Evolutionary conservation across 2,329 filamentous ascomycete genomes (phyloP).

Genomic region (Thelonectria blattea): DNA sequence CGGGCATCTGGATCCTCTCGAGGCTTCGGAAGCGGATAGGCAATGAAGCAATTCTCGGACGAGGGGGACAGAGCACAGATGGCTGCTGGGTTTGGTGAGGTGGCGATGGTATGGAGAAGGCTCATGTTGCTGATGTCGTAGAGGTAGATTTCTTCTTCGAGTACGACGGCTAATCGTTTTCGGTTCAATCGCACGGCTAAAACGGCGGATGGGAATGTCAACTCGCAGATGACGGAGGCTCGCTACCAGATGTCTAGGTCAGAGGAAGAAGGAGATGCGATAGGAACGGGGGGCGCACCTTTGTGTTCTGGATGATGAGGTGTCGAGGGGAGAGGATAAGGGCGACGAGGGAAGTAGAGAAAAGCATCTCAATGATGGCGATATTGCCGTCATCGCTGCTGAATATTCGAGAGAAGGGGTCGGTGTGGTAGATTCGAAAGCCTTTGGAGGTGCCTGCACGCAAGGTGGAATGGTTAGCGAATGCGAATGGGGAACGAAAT

Average conservation of each 20-base stretch:
- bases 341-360: conserved; percentile 95
- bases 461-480: conserved; percentile 17
- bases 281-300: conserved; percentile 59
- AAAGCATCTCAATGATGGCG: conserved; percentile 96
- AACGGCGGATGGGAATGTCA: conserved; percentile 97
- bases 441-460: conserved; percentile 82
- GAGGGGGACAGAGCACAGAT: conserved; percentile 94
- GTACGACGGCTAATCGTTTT: conserved; percentile 88
- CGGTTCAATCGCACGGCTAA: conserved; percentile 92
- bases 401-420: conserved; percentile 94
- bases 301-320: conserved; percentile 96
- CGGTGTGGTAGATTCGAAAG: conserved; percentile 95
- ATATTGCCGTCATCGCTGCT: conserved; percentile 95
- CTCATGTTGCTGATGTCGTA: conserved; percentile 99
- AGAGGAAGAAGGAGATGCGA: conserved; percentile 5
- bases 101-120: conserved; percentile 88
- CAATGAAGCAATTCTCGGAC: conserved; percentile 94
- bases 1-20: conserved; percentile 64
- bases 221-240: conserved; percentile 90
- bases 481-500: conserved; percentile 5
- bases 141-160: conserved; percentile 96
- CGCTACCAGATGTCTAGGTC: conserved; percentile 50
- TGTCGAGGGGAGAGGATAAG: conserved; percentile 90
- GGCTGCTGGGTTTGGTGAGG: conserved; percentile 88
- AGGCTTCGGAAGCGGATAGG: conserved; percentile 84